Percentiles rank a stretch among this genome's conserved stretches.
Evolutionary conservation across 371 early-diverging fungal genomes (phyloP).

Genomic region (Lichtheimia ramosa): DNA sequence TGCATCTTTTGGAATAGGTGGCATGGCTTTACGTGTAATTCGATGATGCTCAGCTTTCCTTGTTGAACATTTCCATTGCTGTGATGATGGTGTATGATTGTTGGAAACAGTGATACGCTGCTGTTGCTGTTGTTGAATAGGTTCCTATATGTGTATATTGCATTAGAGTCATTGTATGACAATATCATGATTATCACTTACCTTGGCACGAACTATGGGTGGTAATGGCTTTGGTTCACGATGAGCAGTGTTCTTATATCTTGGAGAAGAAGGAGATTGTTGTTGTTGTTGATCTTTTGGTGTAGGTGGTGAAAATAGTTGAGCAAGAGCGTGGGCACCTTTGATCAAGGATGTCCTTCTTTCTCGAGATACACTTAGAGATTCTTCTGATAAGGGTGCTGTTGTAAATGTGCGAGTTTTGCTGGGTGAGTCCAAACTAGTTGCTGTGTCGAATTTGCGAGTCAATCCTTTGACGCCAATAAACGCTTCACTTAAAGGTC

Average conservation of each 20-base stretch:
- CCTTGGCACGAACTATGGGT: neutral
- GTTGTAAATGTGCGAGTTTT: neutral
- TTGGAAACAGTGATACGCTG: too few relatives aligned
- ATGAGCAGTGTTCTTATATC: neutral
- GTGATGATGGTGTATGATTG: too few relatives aligned
- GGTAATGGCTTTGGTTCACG: slow-evolving; percentile 7
- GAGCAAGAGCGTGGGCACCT: neutral
- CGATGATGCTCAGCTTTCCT: too few relatives aligned
- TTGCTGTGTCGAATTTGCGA: neutral
- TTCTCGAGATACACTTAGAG: slow-evolving; percentile 6
- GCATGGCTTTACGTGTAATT: neutral
- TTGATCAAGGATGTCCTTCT: neutral
- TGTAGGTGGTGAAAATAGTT: neutral
- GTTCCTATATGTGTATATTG: too few relatives aligned
- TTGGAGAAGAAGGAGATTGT: neutral
- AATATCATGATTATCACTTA: too few relatives aligned
- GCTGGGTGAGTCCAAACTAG: neutral
- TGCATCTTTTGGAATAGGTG: neutral
- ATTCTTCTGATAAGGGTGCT: neutral
- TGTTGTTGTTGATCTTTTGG: too few relatives aligned
- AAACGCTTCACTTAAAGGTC: slow-evolving; percentile 8
- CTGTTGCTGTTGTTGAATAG: too few relatives aligned
- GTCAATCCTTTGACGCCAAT: slow-evolving; percentile 13
- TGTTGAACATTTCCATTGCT: too few relatives aligned
- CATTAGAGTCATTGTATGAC: too few relatives aligned